These are phyloP conservation scores for Nasturtium officinale DNA, from an alignment of 345 rosid species.

Conservation along the genomic window DNA sequence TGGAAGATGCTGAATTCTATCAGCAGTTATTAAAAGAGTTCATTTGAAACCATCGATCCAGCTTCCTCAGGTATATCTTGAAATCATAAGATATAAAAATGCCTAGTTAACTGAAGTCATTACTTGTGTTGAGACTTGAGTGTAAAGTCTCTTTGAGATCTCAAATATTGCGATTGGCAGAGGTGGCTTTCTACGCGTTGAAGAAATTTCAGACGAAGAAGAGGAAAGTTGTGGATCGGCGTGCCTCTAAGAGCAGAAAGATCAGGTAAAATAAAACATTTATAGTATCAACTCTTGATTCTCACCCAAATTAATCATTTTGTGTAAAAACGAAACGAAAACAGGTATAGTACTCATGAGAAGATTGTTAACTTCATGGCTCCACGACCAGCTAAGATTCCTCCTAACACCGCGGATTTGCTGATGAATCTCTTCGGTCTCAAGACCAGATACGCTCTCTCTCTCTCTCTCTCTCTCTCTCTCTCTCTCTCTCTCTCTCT, in stretches of 20 bases:
- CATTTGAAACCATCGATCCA: constrained; percentile 75
- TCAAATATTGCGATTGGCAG: constrained; percentile 46
- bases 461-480: no score
- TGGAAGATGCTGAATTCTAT: constrained; percentile 87
- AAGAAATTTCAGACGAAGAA: constrained; percentile 77
- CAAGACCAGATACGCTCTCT: constrained; percentile 44
- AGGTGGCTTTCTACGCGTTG: constrained; percentile 68
- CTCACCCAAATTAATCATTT: neutral
- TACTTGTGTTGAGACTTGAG: neutral
- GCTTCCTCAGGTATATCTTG: constrained; percentile 59
- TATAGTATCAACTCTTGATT: neutral
- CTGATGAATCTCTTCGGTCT: constrained; percentile 82
- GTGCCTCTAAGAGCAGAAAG: constrained; percentile 90
- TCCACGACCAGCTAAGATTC: constrained; percentile 59
- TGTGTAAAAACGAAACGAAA: neutral
- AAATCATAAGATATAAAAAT: neutral
- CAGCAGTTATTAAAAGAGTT: constrained; percentile 84
- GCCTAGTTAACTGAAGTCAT: neutral
- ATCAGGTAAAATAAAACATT: constrained; percentile 55
- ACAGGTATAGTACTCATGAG: constrained; percentile 80
- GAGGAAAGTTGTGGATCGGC: constrained; percentile 81
- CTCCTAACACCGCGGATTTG: constrained; percentile 71
- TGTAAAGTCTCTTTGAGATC: neutral
- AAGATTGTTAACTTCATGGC: constrained; percentile 89
- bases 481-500: no score